Conservation (phyloP, 163 green algal genomes). For the Scenedesmus sp. region DNA sequence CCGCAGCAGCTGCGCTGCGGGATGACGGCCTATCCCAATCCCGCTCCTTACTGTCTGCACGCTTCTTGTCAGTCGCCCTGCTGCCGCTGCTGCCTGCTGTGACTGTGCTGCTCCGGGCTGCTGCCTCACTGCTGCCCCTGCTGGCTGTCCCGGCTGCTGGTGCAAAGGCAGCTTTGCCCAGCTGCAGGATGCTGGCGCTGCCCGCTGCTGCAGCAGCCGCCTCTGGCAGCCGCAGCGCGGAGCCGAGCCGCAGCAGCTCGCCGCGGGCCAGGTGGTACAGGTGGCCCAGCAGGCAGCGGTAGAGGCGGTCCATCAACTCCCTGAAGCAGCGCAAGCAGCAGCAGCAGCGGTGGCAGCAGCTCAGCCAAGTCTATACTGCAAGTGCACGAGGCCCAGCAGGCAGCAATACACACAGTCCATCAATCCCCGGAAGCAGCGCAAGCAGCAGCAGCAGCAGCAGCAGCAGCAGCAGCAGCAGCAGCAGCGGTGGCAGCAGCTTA, state of each 20-base stretch:
- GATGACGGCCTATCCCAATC: neutral
- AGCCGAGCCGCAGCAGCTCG: constrained; percentile 52
- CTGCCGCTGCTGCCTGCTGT: neutral
- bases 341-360: constrained; percentile 18
- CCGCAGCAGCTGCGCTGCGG: neutral
- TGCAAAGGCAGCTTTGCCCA: constrained; percentile 6
- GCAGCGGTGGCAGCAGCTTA: no score
- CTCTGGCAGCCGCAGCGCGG: constrained; percentile 32
- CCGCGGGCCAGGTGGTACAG: constrained; percentile 52
- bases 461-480: no score
- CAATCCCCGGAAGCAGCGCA: no score
- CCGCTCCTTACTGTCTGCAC: neutral
- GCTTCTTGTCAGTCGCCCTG: neutral
- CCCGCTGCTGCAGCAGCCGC: constrained; percentile 25
- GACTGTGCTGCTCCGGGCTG: neutral
- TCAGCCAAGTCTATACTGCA: neutral
- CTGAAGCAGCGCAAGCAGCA: constrained; percentile 29
- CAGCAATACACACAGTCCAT: neutral
- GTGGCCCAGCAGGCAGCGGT: constrained; percentile 51
- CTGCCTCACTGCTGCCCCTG: neutral
- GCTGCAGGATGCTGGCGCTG: constrained; percentile 14
- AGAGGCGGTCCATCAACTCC: constrained; percentile 45
- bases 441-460: no score
- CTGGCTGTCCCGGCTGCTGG: neutral
- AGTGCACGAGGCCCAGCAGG: neutral